These are phyloP conservation scores for Pleurotus pulmonarius DNA, from an alignment of 768 basidiomycete species.

Conservation along the genomic window DNA sequence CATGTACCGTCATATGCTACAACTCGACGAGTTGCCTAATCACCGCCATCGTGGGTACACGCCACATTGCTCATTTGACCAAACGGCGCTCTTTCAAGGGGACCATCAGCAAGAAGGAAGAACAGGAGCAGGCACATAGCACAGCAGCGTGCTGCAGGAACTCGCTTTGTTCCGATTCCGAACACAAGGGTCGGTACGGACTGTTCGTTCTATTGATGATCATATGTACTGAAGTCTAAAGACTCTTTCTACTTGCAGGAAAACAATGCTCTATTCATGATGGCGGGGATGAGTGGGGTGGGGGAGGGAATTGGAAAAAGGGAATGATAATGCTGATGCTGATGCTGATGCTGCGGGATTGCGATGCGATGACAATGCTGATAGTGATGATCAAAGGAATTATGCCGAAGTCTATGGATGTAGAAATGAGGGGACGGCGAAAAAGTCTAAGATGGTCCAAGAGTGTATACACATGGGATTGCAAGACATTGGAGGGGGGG, in stretches of 20 bases:
- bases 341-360: not conserved
- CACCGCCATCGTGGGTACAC: slow-evolving; percentile 3
- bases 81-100: slow-evolving; percentile 6
- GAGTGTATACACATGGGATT: not conserved
- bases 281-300: slow-evolving; percentile 4
- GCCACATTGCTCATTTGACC: slow-evolving; percentile 1
- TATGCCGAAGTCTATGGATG: not conserved
- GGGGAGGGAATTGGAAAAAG: not conserved
- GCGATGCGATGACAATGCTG: not conserved
- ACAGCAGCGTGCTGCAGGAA: not conserved
- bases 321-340: not conserved
- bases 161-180: not conserved
- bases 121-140: not conserved
- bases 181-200: not conserved
- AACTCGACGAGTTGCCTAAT: not conserved
- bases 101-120: slow-evolving; percentile 5
- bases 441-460: too few species aligned
- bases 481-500: not conserved
- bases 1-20: not conserved
- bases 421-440: not conserved
- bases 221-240: slow-evolving; percentile 2
- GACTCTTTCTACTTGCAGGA: slow-evolving; percentile 4
- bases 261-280: slow-evolving; percentile 2
- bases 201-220: not conserved
- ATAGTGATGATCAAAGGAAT: not conserved